Percentiles rank a stretch among this genome's conserved stretches.
phyloP scores from a whole-genome alignment of 2,329 filamentous ascomycete genomes.

The Leptographium flavum region DNA sequence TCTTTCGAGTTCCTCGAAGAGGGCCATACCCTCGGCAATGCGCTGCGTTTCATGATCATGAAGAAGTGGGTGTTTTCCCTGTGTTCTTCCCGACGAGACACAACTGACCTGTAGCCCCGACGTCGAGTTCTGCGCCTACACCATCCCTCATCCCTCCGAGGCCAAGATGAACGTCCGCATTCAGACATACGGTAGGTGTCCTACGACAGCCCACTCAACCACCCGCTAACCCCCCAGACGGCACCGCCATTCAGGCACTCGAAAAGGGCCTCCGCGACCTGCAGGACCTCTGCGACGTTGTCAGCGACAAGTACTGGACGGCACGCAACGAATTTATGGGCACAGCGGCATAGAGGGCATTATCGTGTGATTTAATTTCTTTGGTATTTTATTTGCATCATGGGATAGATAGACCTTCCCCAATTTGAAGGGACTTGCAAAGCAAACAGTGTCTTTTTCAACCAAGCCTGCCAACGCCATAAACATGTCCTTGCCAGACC shows the following conservation, averaged over 20 bases:
- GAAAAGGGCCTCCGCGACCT: constrained; percentile 83
- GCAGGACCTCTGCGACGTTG: constrained; percentile 83
- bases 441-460: no score
- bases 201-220: background rate
- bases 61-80: constrained; percentile 61
- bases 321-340: constrained; percentile 45
- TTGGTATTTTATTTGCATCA: no score
- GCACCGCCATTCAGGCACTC: constrained; percentile 69
- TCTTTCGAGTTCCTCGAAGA: constrained; percentile 92
- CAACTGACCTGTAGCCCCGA: constrained; percentile 48
- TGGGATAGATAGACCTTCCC: no score
- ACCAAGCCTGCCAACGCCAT: no score
- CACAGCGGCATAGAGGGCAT: constrained; percentile 2
- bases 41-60: constrained; percentile 89
- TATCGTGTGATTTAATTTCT: no score
- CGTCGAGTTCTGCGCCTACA: constrained; percentile 96
- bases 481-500: no score
- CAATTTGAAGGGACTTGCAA: no score
- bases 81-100: background rate
- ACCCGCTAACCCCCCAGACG: constrained; percentile 35
- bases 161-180: constrained; percentile 94
- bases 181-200: constrained; percentile 76
- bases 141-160: constrained; percentile 93
- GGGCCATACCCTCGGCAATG: constrained; percentile 91
- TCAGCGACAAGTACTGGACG: constrained; percentile 73